Conservation (phyloP, 2,329 filamentous ascomycete genomes). For the Neurospora sp. region DNA sequence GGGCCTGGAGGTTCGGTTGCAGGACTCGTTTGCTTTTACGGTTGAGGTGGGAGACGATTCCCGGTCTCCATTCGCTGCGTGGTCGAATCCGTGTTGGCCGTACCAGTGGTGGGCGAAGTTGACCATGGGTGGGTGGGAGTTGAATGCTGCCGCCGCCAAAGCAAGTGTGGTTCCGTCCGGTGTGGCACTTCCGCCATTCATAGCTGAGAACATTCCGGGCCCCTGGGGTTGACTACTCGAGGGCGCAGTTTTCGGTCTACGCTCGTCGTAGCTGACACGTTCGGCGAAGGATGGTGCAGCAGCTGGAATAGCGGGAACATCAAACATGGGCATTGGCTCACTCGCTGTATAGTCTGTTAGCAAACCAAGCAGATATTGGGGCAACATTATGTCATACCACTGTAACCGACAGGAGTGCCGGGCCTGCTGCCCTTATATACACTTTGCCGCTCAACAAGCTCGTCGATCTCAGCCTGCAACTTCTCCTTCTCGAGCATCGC, state of each 20-base stretch:
- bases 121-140: slow-evolving; percentile 12
- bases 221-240: not conserved
- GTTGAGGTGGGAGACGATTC: not conserved
- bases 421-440: slow-evolving; percentile 44
- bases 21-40: not conserved
- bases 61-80: not conserved
- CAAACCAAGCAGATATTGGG: not conserved
- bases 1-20: slow-evolving; percentile 14
- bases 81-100: not conserved
- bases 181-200: not conserved
- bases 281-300: slow-evolving; percentile 48
- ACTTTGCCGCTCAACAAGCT: slow-evolving; percentile 50
- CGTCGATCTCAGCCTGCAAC: slow-evolving; percentile 49
- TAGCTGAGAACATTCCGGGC: slow-evolving; percentile 18
- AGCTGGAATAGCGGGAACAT: slow-evolving; percentile 46
- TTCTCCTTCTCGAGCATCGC: slow-evolving; percentile 50
- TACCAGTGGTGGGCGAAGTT: not conserved
- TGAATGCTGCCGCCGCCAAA: slow-evolving; percentile 19
- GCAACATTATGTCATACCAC: not conserved
- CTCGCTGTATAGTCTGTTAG: slow-evolving; percentile 24
- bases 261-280: slow-evolving; percentile 41
- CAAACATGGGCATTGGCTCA: slow-evolving; percentile 38
- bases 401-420: slow-evolving; percentile 35
- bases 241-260: slow-evolving; percentile 26
- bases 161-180: slow-evolving; percentile 9